phyloP scores from a whole-genome alignment of 2,329 filamentous ascomycete species.

The Calcarisporium arbuscula region DNA sequence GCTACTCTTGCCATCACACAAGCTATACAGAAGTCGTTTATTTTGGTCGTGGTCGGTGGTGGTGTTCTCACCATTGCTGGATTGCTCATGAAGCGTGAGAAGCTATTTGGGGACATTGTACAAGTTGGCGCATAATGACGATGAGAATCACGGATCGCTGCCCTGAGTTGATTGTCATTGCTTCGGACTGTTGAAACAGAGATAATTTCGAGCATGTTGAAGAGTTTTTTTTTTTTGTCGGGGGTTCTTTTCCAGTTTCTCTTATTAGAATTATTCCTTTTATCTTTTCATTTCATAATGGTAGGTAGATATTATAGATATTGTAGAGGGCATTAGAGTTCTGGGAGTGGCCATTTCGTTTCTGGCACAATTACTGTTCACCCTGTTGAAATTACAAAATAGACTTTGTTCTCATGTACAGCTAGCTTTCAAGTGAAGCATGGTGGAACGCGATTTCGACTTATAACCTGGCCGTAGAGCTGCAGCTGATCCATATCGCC shows the following conservation, averaged over 20 bases:
- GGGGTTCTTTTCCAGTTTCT: no score
- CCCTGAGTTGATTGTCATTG: no score
- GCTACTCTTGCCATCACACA: conserved; percentile 8
- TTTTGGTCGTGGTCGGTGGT: conserved; percentile 5
- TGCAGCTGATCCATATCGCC: conserved; percentile 1
- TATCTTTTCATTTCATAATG: no score
- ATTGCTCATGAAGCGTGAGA: conserved; percentile 9
- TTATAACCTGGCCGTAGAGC: conserved; percentile 4
- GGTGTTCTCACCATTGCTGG: conserved; percentile 2
- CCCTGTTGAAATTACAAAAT: neutral
- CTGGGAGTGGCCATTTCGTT: no score
- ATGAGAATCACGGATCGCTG: no score
- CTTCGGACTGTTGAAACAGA: no score
- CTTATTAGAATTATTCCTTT: no score
- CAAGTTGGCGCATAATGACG: conserved; percentile 1
- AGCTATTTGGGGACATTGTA: conserved; percentile 9
- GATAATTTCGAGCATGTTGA: no score
- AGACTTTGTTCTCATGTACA: neutral
- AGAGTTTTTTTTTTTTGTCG: no score
- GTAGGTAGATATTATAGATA: no score
- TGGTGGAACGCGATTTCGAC: conserved; percentile 4
- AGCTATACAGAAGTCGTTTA: conserved; percentile 7
- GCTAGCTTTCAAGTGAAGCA: conserved; percentile 1
- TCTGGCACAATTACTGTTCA: neutral
- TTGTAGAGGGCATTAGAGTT: no score